A percentile compares a stretch with the other conserved stretches of the same genome.
Evolutionary conservation across 345 rosid genomes (phyloP).

Genomic region (Syzygium jambos): DNA sequence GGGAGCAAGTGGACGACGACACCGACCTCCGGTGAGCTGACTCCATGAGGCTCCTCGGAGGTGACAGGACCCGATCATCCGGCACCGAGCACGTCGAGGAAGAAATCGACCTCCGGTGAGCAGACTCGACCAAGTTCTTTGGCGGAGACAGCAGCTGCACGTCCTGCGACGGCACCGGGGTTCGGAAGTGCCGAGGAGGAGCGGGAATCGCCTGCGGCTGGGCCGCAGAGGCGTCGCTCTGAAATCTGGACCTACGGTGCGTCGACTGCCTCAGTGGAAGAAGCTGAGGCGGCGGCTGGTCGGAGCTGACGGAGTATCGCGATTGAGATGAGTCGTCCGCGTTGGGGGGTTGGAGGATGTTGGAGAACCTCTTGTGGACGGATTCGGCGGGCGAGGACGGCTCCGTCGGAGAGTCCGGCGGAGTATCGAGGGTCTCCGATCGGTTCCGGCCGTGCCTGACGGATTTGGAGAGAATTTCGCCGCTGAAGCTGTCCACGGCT

Average conservation of each 20-base stretch:
- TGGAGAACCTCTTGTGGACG: slow-evolving; percentile 40
- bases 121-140: slow-evolving; percentile 17
- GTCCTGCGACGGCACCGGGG: background rate
- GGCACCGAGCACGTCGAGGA: slow-evolving; percentile 20
- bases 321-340: background rate
- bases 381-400: slow-evolving; percentile 18
- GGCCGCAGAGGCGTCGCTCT: slow-evolving; percentile 13
- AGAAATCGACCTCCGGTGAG: slow-evolving; percentile 33
- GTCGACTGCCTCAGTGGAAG: slow-evolving; percentile 36
- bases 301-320: slow-evolving; percentile 1
- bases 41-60: slow-evolving; percentile 45
- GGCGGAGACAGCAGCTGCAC: slow-evolving; percentile 38
- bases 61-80: slow-evolving; percentile 26
- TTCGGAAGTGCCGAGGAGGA: slow-evolving; percentile 23
- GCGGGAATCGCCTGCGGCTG: slow-evolving; percentile 12
- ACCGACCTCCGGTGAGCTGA: slow-evolving; percentile 34
- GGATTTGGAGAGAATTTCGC: slow-evolving; percentile 43
- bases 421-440: slow-evolving; percentile 17
- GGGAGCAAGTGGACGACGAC: slow-evolving; percentile 40
- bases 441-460: slow-evolving; percentile 33
- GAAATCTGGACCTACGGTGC: slow-evolving; percentile 41
- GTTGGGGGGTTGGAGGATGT: slow-evolving; percentile 20
- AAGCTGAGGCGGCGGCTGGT: slow-evolving; percentile 2
- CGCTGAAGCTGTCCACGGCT: slow-evolving; percentile 37
- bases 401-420: slow-evolving; percentile 10